These are phyloP conservation scores for Bisporella sp. DNA, from an alignment of 2,329 filamentous ascomycete species.

Conservation along the genomic window DNA sequence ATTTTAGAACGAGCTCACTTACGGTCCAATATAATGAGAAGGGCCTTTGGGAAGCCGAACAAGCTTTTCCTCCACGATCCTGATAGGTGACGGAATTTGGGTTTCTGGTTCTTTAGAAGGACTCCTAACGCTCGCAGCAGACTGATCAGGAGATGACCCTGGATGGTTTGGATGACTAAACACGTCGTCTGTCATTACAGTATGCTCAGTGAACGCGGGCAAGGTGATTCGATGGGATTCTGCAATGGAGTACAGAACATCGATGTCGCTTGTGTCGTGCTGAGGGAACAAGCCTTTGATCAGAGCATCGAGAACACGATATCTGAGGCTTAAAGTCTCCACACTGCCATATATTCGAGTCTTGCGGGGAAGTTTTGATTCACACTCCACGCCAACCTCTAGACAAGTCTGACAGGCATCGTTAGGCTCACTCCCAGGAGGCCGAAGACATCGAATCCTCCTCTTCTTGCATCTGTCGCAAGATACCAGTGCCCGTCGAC, in stretches of 20 bases:
- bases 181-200: constrained; percentile 15
- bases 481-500: constrained; percentile 29
- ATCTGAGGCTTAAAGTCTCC: constrained; percentile 36
- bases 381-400: constrained; percentile 32
- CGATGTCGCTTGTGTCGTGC: constrained; percentile 31
- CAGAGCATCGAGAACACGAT: constrained; percentile 34
- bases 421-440: constrained; percentile 17
- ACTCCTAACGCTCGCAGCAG: constrained; percentile 9
- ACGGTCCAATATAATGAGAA: constrained; percentile 25
- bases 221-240: constrained; percentile 31
- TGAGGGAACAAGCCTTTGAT: constrained; percentile 35
- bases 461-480: constrained; percentile 32
- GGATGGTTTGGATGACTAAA: constrained; percentile 16
- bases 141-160: constrained; percentile 11
- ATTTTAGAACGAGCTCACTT: too few species aligned
- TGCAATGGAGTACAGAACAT: constrained; percentile 33
- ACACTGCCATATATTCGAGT: constrained; percentile 38
- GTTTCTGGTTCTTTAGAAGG: constrained; percentile 4
- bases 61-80: constrained; percentile 19
- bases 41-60: constrained; percentile 21
- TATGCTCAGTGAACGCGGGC: constrained; percentile 26
- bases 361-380: constrained; percentile 37
- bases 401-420: constrained; percentile 33
- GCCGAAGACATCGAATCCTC: constrained; percentile 29
- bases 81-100: not conserved